Evolutionary conservation across 805 yeast species (phyloP).

Genomic region (Kuraishia borneana): DNA sequence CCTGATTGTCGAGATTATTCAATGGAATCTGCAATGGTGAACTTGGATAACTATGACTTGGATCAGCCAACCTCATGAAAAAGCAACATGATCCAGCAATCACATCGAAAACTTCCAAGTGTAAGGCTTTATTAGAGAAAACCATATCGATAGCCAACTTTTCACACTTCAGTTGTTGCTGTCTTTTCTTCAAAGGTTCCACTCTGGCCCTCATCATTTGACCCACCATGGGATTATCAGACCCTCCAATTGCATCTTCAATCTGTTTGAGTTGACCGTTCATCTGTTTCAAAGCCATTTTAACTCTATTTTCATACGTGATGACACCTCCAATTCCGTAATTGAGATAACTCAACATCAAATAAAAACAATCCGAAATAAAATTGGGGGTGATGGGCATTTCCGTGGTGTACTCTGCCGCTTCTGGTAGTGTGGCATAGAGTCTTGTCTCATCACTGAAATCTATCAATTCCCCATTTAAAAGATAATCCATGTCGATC

Average conservation of each 20-base stretch:
- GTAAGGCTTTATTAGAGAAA: slow-evolving; percentile 43
- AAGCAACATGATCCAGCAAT: slow-evolving; percentile 67
- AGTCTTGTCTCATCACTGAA: slow-evolving; percentile 74
- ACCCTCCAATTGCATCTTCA: slow-evolving; percentile 22
- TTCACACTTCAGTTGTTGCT: slow-evolving; percentile 25
- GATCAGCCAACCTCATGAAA: slow-evolving; percentile 63
- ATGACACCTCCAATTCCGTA: slow-evolving; percentile 82
- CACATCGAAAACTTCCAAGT: slow-evolving; percentile 64
- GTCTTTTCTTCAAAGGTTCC: slow-evolving; percentile 20
- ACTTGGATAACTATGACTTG: slow-evolving; percentile 51
- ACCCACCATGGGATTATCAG: slow-evolving; percentile 16
- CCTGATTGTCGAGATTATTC: slow-evolving; percentile 43
- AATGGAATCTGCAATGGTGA: slow-evolving; percentile 40
- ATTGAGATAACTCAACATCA: slow-evolving; percentile 69
- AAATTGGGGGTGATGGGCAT: slow-evolving; percentile 45
- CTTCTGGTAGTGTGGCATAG: slow-evolving; percentile 64
- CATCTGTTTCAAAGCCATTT: slow-evolving; percentile 34
- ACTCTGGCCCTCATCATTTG: slow-evolving; percentile 16
- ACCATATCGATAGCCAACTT: slow-evolving; percentile 54
- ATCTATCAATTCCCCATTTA: slow-evolving; percentile 43
- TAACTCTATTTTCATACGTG: slow-evolving; percentile 42
- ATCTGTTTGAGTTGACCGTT: slow-evolving; percentile 44
- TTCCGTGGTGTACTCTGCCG: slow-evolving; percentile 40
- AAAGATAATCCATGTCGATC: slow-evolving; percentile 64
- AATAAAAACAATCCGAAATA: slow-evolving; percentile 81